A percentile compares a stretch with the other conserved stretches of the same genome.
These are phyloP conservation scores for Coelastrella sp. DNA, from an alignment of 139 green algal species.

Conservation along the genomic window DNA sequence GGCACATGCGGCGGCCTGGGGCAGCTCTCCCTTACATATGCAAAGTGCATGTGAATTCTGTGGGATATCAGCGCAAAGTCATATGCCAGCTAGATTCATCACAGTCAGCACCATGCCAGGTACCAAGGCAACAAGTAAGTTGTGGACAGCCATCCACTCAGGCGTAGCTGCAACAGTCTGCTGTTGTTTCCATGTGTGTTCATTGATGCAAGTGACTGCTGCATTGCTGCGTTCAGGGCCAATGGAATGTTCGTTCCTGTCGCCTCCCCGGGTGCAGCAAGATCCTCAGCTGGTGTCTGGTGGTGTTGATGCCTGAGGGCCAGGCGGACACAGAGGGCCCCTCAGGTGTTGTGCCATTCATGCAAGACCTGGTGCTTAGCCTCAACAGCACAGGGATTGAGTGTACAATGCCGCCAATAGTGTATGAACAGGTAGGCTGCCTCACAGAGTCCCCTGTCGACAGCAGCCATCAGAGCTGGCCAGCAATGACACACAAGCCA, in stretches of 20 bases:
- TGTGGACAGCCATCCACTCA: too few relatives aligned
- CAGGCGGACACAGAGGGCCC: conserved; percentile 27
- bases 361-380: conserved; percentile 20
- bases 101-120: too few relatives aligned
- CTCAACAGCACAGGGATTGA: conserved; percentile 19
- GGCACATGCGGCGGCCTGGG: too few relatives aligned
- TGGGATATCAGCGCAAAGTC: too few relatives aligned
- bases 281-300: conserved; percentile 64
- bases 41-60: too few relatives aligned
- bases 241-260: conserved; percentile 56
- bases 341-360: conserved; percentile 13
- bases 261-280: conserved; percentile 49
- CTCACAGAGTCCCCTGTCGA: too few relatives aligned
- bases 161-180: background rate
- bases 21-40: too few relatives aligned
- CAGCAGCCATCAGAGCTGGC: too few relatives aligned
- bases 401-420: conserved; percentile 31
- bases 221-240: conserved; percentile 41
- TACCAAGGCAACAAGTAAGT: too few relatives aligned
- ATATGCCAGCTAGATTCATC: too few relatives aligned
- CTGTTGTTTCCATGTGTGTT: background rate
- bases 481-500: too few relatives aligned
- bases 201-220: too few relatives aligned
- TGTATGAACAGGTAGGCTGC: conserved; percentile 44
- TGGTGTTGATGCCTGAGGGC: conserved; percentile 48